A percentile compares a stretch with the other conserved stretches of the same genome.
Conservation (phyloP, 257 asterid genomes). For the Coffea canephora region DNA sequence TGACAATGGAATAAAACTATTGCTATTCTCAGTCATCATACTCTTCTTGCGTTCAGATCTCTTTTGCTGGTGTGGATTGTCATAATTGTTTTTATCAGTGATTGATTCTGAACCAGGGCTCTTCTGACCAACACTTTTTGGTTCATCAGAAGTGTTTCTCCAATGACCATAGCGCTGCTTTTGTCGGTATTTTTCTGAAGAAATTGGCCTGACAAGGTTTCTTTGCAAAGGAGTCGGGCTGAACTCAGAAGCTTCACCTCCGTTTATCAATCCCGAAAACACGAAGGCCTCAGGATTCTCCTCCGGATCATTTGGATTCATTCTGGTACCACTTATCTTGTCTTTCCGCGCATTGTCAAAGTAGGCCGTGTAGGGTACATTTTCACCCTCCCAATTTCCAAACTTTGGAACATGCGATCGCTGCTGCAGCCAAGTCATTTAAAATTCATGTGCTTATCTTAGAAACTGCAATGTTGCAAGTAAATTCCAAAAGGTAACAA, state of each 20-base stretch:
- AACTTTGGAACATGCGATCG: conserved; percentile 66
- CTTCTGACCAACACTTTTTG: conserved; percentile 21
- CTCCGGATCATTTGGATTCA: conserved; percentile 80
- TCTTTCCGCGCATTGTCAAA: conserved; percentile 73
- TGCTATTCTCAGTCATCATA: conserved; percentile 16
- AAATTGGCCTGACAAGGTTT: neutral
- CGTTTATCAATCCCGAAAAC: conserved; percentile 11
- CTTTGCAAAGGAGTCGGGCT: neutral
- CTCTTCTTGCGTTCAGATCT: conserved; percentile 30
- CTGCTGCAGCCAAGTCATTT: conserved; percentile 28
- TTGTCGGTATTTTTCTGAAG: conserved; percentile 14
- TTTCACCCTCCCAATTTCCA: conserved; percentile 76
- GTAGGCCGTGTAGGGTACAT: conserved; percentile 66
- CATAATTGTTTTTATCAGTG: conserved; percentile 32
- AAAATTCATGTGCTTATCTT: neutral
- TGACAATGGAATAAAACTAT: conserved; percentile 14
- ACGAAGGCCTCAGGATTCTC: conserved; percentile 68
- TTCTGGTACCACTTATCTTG: conserved; percentile 35
- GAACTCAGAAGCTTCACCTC: neutral
- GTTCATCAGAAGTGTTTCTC: conserved; percentile 29
- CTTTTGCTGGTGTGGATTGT: conserved; percentile 24
- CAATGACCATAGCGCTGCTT: conserved; percentile 8
- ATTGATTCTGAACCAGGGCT: conserved; percentile 32
- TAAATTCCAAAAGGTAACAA: neutral
- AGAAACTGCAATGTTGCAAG: neutral